phyloP scores from a whole-genome alignment of 2,329 filamentous ascomycete genomes.

The Xylaria sp. region DNA sequence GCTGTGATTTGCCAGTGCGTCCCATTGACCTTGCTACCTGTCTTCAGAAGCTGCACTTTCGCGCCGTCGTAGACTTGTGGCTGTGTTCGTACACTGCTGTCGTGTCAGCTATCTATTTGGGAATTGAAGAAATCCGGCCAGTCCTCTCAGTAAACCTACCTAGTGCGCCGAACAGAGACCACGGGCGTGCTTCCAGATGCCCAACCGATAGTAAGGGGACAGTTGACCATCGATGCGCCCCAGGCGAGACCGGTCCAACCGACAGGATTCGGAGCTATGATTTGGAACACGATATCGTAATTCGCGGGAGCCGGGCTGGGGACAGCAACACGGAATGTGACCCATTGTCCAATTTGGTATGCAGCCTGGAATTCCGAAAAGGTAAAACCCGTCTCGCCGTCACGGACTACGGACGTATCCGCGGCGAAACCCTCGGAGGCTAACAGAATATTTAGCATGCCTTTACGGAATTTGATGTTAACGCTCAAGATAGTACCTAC shows the following conservation, averaged over 20 bases:
- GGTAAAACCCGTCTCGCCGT: slow-evolving; percentile 48
- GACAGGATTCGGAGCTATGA: slow-evolving; percentile 55
- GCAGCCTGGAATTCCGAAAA: slow-evolving; percentile 45
- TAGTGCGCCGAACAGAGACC: slow-evolving; percentile 57
- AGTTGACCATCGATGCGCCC: slow-evolving; percentile 61
- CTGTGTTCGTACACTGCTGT: slow-evolving; percentile 50
- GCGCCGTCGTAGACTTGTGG: slow-evolving; percentile 48
- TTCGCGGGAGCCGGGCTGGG: slow-evolving; percentile 46
- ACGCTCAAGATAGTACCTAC: slow-evolving; percentile 33
- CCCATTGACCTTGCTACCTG: slow-evolving; percentile 53
- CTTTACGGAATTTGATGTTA: neutral
- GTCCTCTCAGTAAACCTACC: slow-evolving; percentile 49
- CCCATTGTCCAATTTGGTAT: slow-evolving; percentile 44
- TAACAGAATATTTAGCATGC: slow-evolving; percentile 14
- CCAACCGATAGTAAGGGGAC: slow-evolving; percentile 59
- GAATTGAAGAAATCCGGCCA: neutral
- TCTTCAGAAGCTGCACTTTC: slow-evolving; percentile 49
- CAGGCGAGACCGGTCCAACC: slow-evolving; percentile 61
- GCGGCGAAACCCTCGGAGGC: slow-evolving; percentile 38
- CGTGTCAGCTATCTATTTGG: neutral
- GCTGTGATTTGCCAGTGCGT: slow-evolving; percentile 56
- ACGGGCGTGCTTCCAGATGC: slow-evolving; percentile 54
- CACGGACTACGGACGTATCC: slow-evolving; percentile 42
- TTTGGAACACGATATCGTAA: slow-evolving; percentile 57
- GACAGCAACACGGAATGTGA: slow-evolving; percentile 52